Base-by-base conservation (phyloP, 2,329 filamentous ascomycete genomes). In the Penicillium sp. region DNA sequence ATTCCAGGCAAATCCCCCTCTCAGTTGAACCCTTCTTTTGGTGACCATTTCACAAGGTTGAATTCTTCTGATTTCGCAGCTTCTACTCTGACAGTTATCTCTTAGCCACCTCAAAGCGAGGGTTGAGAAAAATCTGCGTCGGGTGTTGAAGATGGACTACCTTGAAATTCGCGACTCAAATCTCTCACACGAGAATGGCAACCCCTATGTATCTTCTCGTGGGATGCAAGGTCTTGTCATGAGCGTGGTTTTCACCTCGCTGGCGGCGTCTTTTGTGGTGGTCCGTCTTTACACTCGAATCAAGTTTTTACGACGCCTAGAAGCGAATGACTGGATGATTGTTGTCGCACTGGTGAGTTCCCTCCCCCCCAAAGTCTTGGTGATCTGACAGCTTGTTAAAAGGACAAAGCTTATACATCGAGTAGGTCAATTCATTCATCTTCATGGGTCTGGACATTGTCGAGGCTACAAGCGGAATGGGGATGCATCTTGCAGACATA, bases 281-380 rank as follows among this genome's bases (percentile, higher is more conserved):
- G 52, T 59, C 28, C 63, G 67, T 13, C 52, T 69, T 26, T 68
- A 65, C 47, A 67, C 66, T 9, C 58, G 66, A 9, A 50, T 57
- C 13, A 57, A 50, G 11, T 52, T 69, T 9, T 60, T 68, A 48
- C 55, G 61, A 25, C 58, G 53, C n/a, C 57, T 68, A 51, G 65
- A 68, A 49, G 40, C 57, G 3, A 68, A 68, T 55, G 67, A 69
- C 49, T 69, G 65, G 62, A 66, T 67, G 61, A 54, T 68, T 7
- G 34, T 68, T 12, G 50, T 66, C 32, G 60, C 67, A 13, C 48
- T 69, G 54, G 67, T 69, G 53, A 43, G 58, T 38, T n/a, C 13
- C 13, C 12, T 4, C n/a, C 9, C 25, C 26, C 5, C 36, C 4
- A 5, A 26, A 11, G 11, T 40, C 2, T 3, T 39, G 8, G 8